A percentile compares a stretch with the other conserved stretches of the same genome.
Conservation (phyloP, 805 yeast species). For the Starmerella vaccinii region DNA sequence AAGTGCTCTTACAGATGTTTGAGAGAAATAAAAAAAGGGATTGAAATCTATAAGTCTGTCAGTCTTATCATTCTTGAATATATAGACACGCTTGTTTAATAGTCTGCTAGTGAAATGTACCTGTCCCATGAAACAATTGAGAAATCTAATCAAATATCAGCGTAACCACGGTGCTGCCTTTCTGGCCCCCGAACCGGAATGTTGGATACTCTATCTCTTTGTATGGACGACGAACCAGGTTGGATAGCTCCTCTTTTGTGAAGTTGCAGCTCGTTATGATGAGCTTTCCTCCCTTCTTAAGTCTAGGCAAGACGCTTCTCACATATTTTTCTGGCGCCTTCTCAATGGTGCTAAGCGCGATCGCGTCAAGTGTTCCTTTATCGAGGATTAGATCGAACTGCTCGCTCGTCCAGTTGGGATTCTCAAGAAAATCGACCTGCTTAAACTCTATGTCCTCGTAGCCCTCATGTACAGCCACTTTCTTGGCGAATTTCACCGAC, state of each 20-base stretch:
- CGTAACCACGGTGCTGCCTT: slow-evolving; percentile 81
- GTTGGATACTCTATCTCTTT: slow-evolving; percentile 54
- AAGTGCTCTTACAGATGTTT: not conserved
- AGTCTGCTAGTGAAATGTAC: too few relatives aligned
- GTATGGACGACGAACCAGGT: slow-evolving; percentile 31
- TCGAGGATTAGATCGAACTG: slow-evolving; percentile 70
- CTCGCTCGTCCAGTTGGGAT: slow-evolving; percentile 33
- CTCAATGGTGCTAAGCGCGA: slow-evolving; percentile 57
- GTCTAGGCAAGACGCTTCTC: slow-evolving; percentile 43
- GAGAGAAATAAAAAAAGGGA: too few relatives aligned
- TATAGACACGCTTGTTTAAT: too few relatives aligned
- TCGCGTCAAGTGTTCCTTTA: slow-evolving; percentile 95
- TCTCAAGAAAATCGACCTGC: slow-evolving; percentile 57
- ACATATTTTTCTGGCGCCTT: slow-evolving; percentile 45
- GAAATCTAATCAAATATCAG: slow-evolving; percentile 47
- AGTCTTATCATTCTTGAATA: too few relatives aligned
- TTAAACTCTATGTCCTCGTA: slow-evolving; percentile 38
- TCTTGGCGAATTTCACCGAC: slow-evolving; percentile 65
- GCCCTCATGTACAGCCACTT: slow-evolving; percentile 38
- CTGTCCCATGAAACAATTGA: not conserved
- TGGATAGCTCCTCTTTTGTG: slow-evolving; percentile 63
- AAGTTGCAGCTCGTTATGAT: slow-evolving; percentile 89
- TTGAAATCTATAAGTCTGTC: too few relatives aligned
- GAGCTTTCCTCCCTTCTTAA: slow-evolving; percentile 50
- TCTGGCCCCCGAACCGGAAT: slow-evolving; percentile 79